A percentile compares a stretch with the other conserved stretches of the same genome.
Evolutionary conservation across 306 rosid species (phyloP).

Genomic region (Myrica gale): DNA sequence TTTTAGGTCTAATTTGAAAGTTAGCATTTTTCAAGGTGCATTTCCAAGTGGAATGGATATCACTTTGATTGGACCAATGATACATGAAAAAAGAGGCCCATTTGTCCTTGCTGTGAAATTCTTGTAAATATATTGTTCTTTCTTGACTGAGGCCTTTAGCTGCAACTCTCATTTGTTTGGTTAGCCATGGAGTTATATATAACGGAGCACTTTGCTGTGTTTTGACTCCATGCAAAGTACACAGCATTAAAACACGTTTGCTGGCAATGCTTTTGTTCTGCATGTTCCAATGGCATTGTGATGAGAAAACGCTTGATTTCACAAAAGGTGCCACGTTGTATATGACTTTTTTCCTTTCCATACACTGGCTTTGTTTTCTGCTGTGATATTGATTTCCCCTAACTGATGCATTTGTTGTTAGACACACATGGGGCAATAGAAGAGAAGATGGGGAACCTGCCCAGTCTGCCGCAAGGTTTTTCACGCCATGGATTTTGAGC

Average conservation of each 20-base stretch:
- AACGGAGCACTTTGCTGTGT: background rate
- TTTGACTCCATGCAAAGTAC: background rate
- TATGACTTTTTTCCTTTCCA: background rate
- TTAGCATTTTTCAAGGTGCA: background rate
- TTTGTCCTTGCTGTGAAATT: background rate
- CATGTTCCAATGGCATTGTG: background rate
- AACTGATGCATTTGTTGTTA: constrained; percentile 29
- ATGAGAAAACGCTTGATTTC: background rate
- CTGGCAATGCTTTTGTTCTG: background rate
- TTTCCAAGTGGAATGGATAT: too few relatives aligned
- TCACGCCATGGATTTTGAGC: constrained; percentile 65
- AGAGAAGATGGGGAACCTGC: constrained; percentile 66
- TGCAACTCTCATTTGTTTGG: too few relatives aligned
- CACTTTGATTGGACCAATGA: background rate
- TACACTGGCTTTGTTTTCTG: background rate
- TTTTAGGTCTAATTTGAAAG: background rate
- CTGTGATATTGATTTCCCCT: constrained; percentile 1
- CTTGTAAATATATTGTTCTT: too few relatives aligned
- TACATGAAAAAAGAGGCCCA: background rate
- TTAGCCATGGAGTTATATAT: too few relatives aligned
- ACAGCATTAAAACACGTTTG: background rate
- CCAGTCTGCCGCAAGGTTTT: constrained; percentile 81
- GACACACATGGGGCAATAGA: constrained; percentile 29
- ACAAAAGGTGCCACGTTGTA: background rate
- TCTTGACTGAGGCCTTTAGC: too few relatives aligned